Evolutionary conservation across 176 grass and related monocot species (phyloP).

Genomic region (Olyra latifolia): DNA sequence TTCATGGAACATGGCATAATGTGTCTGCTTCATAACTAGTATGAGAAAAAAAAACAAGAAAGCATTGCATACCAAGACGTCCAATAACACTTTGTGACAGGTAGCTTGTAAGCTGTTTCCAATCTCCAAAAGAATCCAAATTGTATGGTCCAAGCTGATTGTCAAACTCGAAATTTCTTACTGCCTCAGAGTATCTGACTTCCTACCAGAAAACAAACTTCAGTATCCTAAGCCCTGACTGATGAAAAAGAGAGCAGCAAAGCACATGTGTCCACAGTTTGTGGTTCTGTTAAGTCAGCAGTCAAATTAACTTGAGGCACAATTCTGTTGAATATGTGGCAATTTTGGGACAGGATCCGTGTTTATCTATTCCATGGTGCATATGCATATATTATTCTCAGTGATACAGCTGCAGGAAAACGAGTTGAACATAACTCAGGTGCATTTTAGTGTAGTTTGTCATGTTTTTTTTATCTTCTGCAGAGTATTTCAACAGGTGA

Average conservation of each 20-base stretch:
- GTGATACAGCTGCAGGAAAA: not conserved
- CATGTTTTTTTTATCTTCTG: not conserved
- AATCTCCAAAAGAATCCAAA: constrained; percentile 66
- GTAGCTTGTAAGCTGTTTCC: constrained; percentile 80
- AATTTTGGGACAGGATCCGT: not conserved
- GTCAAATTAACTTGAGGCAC: not conserved
- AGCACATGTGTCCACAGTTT: not conserved
- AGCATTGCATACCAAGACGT: constrained; percentile 54
- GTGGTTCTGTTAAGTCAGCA: not conserved
- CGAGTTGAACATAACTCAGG: not conserved
- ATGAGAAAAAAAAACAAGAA: not conserved
- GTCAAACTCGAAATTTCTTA: constrained; percentile 75
- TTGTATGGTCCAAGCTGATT: constrained; percentile 73
- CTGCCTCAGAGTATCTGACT: constrained; percentile 78
- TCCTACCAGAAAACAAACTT: constrained; percentile 69
- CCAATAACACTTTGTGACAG: constrained; percentile 66
- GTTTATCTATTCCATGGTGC: not conserved
- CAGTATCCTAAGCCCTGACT: constrained; percentile 16
- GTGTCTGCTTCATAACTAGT: not conserved
- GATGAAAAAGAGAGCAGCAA: not conserved
- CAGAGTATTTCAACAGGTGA: not conserved
- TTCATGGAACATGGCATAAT: not conserved
- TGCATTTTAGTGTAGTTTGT: not conserved
- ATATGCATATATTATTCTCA: not conserved
- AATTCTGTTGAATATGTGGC: not conserved